Evolutionary conservation across 495 filamentous ascomycete species (phyloP), one percentile per base, ranked within the genome.

Genomic region (Xylaria palmicola): DNA sequence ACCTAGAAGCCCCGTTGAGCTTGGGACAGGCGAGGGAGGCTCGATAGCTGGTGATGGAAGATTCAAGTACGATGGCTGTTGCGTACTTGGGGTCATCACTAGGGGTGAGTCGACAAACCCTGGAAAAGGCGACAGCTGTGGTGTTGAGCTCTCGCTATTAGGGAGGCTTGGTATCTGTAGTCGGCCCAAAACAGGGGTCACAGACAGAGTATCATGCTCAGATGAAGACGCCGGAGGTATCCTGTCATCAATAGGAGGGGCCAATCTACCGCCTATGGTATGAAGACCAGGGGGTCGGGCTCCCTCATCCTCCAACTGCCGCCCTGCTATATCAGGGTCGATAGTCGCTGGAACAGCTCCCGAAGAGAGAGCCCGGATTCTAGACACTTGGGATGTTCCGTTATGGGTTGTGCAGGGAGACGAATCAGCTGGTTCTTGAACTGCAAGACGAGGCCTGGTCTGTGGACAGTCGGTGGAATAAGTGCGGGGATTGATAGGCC

Each of bases 401-500:
- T 41, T 60, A 53, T 19, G 32, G 20, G 55, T 27, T 1, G 40
- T 24, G 3, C 15, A 10, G 9, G 50, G 34, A 47, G 19, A 20
- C 37, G 10, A 29, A 27, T 15, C n/a, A n/a, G 30, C 6, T 15
- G 10, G 59, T 34, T 53, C 64, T 20, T 48, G 40, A 12, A 44
- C 41, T 2, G 59, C 6, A 26, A 47, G 37, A 32, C 24, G 50
- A 27, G 58, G 58, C 34, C 36, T n/a, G 22, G 54, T 59, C 19
- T 59, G 58, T 19, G 73, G 61, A 44, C 76, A 81, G 40, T 89
- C 85, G 53, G 92, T 87, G 2, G 90, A 91, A 70, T 90, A 90
- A 55, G 88, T 82, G 50, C 89, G 83, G 15, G 85, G 72, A 63
- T 88, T 81, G 34, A 96, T 85, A 12, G 86, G 85, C 19, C 83